Evolutionary conservation across 2,329 filamentous ascomycete genomes (phyloP).

Genomic region (Arachnomyces sp.): DNA sequence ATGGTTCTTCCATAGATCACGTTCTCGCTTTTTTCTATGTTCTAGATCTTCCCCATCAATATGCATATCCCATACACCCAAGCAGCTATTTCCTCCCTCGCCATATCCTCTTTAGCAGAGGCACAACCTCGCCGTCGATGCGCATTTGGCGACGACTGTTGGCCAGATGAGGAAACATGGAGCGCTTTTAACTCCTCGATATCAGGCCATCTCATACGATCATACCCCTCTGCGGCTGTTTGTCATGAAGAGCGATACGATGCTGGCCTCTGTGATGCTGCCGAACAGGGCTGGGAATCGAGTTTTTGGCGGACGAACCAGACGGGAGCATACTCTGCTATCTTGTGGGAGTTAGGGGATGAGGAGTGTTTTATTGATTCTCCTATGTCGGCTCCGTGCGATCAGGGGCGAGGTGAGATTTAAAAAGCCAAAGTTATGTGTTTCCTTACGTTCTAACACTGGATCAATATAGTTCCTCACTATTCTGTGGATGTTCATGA

Average conservation of each 20-base stretch:
- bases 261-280: constrained; percentile 9
- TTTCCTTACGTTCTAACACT: constrained; percentile 1
- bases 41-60: too few relatives aligned
- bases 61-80: too few relatives aligned
- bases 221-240: constrained; percentile 12
- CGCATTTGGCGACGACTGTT: constrained; percentile 13
- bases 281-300: constrained; percentile 13
- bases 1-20: too few relatives aligned
- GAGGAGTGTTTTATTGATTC: constrained; percentile 22
- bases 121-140: constrained; percentile 7
- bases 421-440: background rate
- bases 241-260: constrained; percentile 12
- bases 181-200: constrained; percentile 10
- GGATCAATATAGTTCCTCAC: constrained; percentile 13
- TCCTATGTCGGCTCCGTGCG: constrained; percentile 13
- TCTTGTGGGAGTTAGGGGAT: constrained; percentile 23
- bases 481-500: constrained; percentile 15
- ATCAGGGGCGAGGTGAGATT: constrained; percentile 15
- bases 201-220: constrained; percentile 10
- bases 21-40: too few relatives aligned
- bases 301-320: constrained; percentile 18
- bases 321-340: constrained; percentile 19
- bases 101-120: background rate
- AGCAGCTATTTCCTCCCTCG: too few relatives aligned
- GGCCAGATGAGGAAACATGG: constrained; percentile 12